Conservation (phyloP, 768 basidiomycete genomes). For the Boletales sp. region DNA sequence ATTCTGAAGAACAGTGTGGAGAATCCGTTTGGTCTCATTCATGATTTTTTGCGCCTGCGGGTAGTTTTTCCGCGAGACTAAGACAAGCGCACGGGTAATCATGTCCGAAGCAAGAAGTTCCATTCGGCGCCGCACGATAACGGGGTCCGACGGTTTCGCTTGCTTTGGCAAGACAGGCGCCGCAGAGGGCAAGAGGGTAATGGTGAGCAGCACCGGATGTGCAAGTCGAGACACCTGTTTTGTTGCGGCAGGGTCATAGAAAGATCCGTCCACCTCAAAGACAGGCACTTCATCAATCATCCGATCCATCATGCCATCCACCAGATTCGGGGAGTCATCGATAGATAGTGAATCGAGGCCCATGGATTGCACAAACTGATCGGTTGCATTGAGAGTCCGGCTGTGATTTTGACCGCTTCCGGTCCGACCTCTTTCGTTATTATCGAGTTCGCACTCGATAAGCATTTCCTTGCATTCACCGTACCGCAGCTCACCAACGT, state of each 20-base stretch:
- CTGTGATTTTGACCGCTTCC: slow-evolving; percentile 8
- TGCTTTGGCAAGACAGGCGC: slow-evolving; percentile 30
- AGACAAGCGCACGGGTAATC: slow-evolving; percentile 90
- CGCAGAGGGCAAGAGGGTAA: slow-evolving; percentile 73
- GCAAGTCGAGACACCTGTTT: slow-evolving; percentile 87
- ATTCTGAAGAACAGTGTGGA: slow-evolving; percentile 86
- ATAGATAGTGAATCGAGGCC: slow-evolving; percentile 73
- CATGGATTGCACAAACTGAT: slow-evolving; percentile 84
- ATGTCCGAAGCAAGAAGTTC: slow-evolving; percentile 96
- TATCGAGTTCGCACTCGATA: slow-evolving; percentile 86
- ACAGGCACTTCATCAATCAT: slow-evolving; percentile 99
- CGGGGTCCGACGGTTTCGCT: slow-evolving; percentile 66
- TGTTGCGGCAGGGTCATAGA: slow-evolving; percentile 84
- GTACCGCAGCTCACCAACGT: slow-evolving; percentile 89
- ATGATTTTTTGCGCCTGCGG: slow-evolving; percentile 88
- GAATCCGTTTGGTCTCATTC: slow-evolving; percentile 86
- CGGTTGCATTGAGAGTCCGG: slow-evolving; percentile 69
- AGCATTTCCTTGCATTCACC: slow-evolving; percentile 99
- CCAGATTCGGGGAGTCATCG: slow-evolving; percentile 67
- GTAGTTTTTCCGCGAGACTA: slow-evolving; percentile 89
- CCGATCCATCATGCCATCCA: slow-evolving; percentile 90
- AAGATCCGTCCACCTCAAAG: slow-evolving; percentile 92
- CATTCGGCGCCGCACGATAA: slow-evolving; percentile 92
- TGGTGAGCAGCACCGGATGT: slow-evolving; percentile 90
- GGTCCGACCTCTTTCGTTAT: slow-evolving; percentile 44